Percentiles rank a stretch among this genome's conserved stretches.
phyloP scores from a whole-genome alignment of 2,329 filamentous ascomycete species.

The Hymenotorrendiella dingleyae region DNA sequence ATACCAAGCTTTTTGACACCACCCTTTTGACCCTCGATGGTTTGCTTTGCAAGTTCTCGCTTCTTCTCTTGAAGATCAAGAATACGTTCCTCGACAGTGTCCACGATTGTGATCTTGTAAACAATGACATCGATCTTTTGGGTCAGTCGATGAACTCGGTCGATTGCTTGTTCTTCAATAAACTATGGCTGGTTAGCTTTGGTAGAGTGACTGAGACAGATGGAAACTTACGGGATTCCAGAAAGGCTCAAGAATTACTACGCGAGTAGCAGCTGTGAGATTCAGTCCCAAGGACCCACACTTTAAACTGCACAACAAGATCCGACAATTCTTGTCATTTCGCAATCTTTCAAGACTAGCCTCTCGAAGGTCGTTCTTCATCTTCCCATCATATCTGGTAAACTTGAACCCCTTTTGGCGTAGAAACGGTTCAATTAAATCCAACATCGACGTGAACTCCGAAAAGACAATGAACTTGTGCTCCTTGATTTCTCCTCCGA shows the following conservation, averaged over 20 bases:
- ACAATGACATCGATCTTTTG: constrained; percentile 93
- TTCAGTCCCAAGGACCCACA: constrained; percentile 92
- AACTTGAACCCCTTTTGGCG: constrained; percentile 67
- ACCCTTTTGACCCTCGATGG: constrained; percentile 77
- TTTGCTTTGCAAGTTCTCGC: constrained; percentile 80
- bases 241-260: constrained; percentile 94
- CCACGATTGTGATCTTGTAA: constrained; percentile 84
- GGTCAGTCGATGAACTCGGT: constrained; percentile 95
- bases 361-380: constrained; percentile 90
- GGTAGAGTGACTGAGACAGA: constrained; percentile 3
- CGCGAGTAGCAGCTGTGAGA: constrained; percentile 84
- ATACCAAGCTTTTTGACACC: constrained; percentile 77
- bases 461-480: constrained; percentile 99
- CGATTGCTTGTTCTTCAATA: constrained; percentile 97
- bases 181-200: constrained; percentile 49
- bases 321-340: constrained; percentile 66
- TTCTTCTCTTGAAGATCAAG: constrained; percentile 93
- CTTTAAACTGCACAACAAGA: constrained; percentile 88
- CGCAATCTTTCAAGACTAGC: constrained; percentile 74
- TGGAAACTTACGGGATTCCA: constrained; percentile 67
- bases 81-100: constrained; percentile 89
- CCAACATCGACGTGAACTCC: constrained; percentile 96
- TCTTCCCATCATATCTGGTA: constrained; percentile 88
- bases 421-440: constrained; percentile 91
- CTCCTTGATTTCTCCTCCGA: constrained; percentile 68